Base-by-base conservation (phyloP, 1,284 basidiomycete genomes). In the Apiotrichum brassicae region DNA sequence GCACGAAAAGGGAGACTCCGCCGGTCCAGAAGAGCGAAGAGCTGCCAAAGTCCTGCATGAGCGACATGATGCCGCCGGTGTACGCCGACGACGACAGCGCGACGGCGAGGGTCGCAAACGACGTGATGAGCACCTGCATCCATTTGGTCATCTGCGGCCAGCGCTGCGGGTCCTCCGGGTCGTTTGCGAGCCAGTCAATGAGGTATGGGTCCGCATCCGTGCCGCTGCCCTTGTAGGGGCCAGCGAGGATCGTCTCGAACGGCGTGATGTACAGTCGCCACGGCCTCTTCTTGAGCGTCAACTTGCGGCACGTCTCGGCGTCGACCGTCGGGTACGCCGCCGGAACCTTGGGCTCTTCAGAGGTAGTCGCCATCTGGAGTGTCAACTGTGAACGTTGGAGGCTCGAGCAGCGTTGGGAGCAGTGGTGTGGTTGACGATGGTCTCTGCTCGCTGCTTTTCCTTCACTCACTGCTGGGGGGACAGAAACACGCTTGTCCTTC, bases 201-300 rank as follows among this genome's bases (percentile, higher is more conserved):
- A 75, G 58, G 53, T 64, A 75, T 0, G 74, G 75, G 40, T 72
- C 66, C 12, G 63, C 64, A 5, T 64, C 52, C 4, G 73, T 75
- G 9, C 74, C 75, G 18, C 58, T 53, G 7, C 75, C 75, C 28
- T 49, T 56, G 57, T 75, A 76, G 2, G 60, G 60, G 43, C 65
- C 55, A 13, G 57, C 49, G 25, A 74, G 41, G 48, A 76, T 75
- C 2, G 59, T 46, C 37, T 63, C 57, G 43, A 73, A 76, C 0
- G 73, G 68, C 0, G 73, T 75, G 13, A 63, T 56, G 39, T 68
- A 60, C 1, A 43, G 60, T 13, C 68, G 56, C 69, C 69, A 73
- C 28, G 63, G 66, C 0, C 41, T 44, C 46, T 54, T 65, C 39
- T 53, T 60, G 32, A 65, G 59, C 12, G 64, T 68, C 20, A 45